A percentile compares a stretch with the other conserved stretches of the same genome.
Evolutionary conservation across 176 grass and related monocot genomes (phyloP).

Genomic region (Ensete ventricosum): DNA sequence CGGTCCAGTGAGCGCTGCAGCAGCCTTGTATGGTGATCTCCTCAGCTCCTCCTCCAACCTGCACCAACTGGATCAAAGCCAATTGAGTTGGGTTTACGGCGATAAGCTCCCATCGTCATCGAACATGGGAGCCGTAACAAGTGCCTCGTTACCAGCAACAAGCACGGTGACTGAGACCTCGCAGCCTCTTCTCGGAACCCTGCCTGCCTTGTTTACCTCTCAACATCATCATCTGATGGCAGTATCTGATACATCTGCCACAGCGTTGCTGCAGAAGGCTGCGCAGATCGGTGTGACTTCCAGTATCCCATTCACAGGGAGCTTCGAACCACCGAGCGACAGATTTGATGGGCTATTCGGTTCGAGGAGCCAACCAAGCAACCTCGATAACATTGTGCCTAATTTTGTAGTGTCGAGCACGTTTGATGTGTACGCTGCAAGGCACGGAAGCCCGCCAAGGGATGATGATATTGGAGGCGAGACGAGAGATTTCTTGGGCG

Average conservation of each 20-base stretch:
- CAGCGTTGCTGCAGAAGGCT: slow-evolving; percentile 9
- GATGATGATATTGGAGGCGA: background rate
- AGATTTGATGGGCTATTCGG: background rate
- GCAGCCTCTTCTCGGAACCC: background rate
- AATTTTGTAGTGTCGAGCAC: background rate
- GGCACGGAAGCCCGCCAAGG: background rate
- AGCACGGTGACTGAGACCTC: background rate
- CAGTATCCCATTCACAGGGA: background rate
- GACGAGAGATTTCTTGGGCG: slow-evolving; percentile 9
- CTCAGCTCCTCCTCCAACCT: background rate
- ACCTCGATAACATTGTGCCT: background rate
- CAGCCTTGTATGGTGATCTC: background rate
- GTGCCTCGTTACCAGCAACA: background rate
- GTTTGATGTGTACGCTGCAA: too few species aligned
- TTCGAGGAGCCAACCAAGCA: background rate
- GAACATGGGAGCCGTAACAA: background rate
- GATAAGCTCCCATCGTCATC: background rate
- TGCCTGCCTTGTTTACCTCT: background rate
- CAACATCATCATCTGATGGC: background rate
- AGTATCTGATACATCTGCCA: background rate
- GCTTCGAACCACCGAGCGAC: background rate
- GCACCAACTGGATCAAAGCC: background rate
- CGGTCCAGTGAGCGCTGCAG: too few species aligned
- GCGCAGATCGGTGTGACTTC: slow-evolving; percentile 5
- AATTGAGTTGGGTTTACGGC: background rate